Conservation (phyloP, 495 filamentous ascomycete species). For the Xylona heveae region DNA sequence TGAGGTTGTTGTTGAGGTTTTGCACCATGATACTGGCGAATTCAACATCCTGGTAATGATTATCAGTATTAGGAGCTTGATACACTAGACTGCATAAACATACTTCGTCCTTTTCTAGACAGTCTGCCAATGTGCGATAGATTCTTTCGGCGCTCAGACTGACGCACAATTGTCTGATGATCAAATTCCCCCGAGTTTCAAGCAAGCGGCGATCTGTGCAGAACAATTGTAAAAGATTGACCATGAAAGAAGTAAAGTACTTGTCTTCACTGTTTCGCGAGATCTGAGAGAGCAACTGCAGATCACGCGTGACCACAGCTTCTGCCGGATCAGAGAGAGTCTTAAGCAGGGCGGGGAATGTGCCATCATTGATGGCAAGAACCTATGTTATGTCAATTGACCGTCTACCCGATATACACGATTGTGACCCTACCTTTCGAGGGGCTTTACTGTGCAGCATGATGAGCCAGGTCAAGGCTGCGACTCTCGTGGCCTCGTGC, state of each 20-base stretch:
- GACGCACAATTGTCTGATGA: conserved; percentile 86
- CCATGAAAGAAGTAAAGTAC: conserved; percentile 97
- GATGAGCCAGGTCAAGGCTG: conserved; percentile 85
- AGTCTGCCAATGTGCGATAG: conserved; percentile 88
- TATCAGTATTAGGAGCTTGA: not conserved
- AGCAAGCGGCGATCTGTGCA: conserved; percentile 79
- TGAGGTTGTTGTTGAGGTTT: conserved; percentile 96
- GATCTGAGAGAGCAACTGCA: conserved; percentile 89
- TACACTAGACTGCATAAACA: too few relatives aligned
- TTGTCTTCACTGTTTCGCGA: conserved; percentile 89
- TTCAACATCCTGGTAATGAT: conserved; percentile 48
- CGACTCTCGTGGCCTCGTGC: conserved; percentile 85
- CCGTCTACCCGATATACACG: not conserved
- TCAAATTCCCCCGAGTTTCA: conserved; percentile 84
- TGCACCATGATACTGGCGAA: conserved; percentile 99
- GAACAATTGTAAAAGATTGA: conserved; percentile 85
- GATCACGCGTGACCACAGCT: conserved; percentile 83
- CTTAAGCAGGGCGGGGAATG: conserved; percentile 88
- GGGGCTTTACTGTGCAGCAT: conserved; percentile 95
- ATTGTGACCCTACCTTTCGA: conserved; percentile 38
- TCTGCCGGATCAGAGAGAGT: conserved; percentile 92
- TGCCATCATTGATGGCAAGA: conserved; percentile 88
- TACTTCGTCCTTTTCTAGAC: conserved; percentile 86
- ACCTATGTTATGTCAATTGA: conserved; percentile 8
- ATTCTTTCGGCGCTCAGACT: conserved; percentile 88